Evolutionary conservation across 2,329 filamentous ascomycete genomes (phyloP).

Genomic region (Cryphonectria carpinicola): DNA sequence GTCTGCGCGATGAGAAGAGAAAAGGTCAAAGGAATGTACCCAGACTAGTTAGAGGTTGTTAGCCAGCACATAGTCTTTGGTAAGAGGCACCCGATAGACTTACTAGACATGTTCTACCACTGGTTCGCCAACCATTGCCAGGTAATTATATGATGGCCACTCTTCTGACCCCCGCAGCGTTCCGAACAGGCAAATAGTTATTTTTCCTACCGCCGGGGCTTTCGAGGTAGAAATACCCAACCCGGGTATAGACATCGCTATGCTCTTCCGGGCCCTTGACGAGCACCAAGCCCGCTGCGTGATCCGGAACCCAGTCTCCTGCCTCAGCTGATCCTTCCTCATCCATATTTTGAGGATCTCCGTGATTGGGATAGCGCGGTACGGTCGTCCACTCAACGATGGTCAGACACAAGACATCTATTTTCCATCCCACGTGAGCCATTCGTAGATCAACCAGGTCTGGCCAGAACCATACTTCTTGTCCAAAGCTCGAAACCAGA

Average conservation of each 20-base stretch:
- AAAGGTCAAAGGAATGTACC: neutral
- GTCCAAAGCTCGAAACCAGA: too few relatives aligned
- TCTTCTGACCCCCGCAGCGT: neutral
- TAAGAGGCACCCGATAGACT: too few relatives aligned
- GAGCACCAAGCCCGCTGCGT: neutral
- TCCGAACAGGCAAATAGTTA: neutral
- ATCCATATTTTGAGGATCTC: neutral
- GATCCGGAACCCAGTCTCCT: neutral
- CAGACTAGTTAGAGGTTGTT: too few relatives aligned
- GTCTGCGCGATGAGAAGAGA: neutral
- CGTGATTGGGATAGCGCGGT: too few relatives aligned
- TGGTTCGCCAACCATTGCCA: neutral
- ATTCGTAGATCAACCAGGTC: neutral
- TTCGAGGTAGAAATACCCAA: neutral
- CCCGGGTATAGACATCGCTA: neutral
- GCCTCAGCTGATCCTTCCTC: neutral
- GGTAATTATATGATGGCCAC: neutral
- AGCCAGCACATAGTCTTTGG: too few relatives aligned
- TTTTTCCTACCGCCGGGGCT: too few relatives aligned
- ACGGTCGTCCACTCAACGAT: conserved; percentile 2
- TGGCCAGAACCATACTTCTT: neutral
- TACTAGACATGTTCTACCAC: too few relatives aligned
- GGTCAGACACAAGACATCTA: neutral
- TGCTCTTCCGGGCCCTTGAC: neutral
- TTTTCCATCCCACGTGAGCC: neutral